Percentiles rank a stretch among this genome's conserved stretches.
phyloP scores from a whole-genome alignment of 2,329 filamentous ascomycete species.

The Fusarium nanum region DNA sequence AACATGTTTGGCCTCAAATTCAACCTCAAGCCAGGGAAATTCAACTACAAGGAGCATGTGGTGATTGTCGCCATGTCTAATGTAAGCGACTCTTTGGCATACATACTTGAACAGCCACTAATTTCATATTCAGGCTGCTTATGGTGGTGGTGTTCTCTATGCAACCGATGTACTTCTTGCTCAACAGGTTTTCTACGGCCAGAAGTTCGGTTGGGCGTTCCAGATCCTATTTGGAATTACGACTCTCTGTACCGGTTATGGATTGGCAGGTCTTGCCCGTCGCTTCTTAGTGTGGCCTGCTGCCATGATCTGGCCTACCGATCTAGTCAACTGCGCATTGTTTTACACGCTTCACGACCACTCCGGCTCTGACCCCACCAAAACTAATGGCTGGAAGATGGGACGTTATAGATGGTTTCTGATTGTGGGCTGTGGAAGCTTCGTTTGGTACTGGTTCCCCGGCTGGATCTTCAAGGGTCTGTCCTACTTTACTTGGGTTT shows the following conservation, averaged over 20 bases:
- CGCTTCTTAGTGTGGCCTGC: slow-evolving; percentile 66
- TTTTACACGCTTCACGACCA: slow-evolving; percentile 62
- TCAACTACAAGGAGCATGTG: slow-evolving; percentile 72
- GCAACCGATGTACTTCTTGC: slow-evolving; percentile 63
- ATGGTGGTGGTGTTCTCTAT: slow-evolving; percentile 68
- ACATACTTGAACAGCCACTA: slow-evolving; percentile 29
- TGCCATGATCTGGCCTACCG: slow-evolving; percentile 69
- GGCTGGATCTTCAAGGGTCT: slow-evolving; percentile 72
- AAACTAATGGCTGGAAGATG: slow-evolving; percentile 70
- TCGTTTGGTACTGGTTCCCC: slow-evolving; percentile 70
- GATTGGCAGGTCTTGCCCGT: slow-evolving; percentile 65
- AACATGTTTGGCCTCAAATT: slow-evolving; percentile 65
- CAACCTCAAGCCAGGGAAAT: slow-evolving; percentile 67
- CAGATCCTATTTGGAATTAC: slow-evolving; percentile 66
- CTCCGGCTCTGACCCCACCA: slow-evolving; percentile 59
- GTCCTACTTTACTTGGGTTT: slow-evolving; percentile 71
- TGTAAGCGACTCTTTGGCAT: slow-evolving; percentile 54
- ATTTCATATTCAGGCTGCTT: slow-evolving; percentile 59
- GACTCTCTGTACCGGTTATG: slow-evolving; percentile 68
- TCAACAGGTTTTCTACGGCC: slow-evolving; percentile 67
- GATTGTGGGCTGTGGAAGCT: slow-evolving; percentile 63
- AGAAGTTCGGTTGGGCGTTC: slow-evolving; percentile 66
- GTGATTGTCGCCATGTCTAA: slow-evolving; percentile 74
- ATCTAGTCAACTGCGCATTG: slow-evolving; percentile 64
- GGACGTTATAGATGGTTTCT: slow-evolving; percentile 73